Base-by-base conservation (phyloP, 2,329 filamentous ascomycete genomes). In the Hymenotorrendiella dingleyae region DNA sequence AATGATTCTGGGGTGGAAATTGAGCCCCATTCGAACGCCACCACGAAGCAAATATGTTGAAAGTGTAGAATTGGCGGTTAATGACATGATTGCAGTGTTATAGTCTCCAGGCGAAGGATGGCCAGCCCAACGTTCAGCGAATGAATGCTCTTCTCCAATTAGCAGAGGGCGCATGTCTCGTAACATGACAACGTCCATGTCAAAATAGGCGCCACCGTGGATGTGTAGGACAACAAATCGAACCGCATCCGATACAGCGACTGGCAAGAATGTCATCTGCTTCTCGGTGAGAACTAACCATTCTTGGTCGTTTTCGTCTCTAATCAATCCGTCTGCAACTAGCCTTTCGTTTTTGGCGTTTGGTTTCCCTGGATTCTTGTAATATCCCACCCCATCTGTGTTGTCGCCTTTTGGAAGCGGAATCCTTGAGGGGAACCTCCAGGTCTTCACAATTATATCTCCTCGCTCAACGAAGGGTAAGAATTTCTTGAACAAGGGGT, bases 251-350 rank as follows among this genome's bases (percentile, higher is more conserved):
- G 72, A 74, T 26, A 76, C 71, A n/a, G 72, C 72, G 7, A 75
- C 72, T 0, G 72, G 72, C n/a, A 76, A 63, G 57, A 75, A 76
- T 1, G 72, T 74, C 70, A 74, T 74, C 53, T 75, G 72, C 55
- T 73, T 74, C 21, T 70, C 66, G 0, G 70, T 71, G 36, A 76
- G 61, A 9, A 71, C 69, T 8, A 76, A 62, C 71, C 71, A 76
- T 47, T 74, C 70, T 45, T 73, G 70, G 16, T 69, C 70, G 27
- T 63, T 57, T 22, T 61, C 63, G 54, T 74, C 70, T 36, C 72
- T 64, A 28, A 74, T 60, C 26, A 75, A 67, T 39, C 72, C 72
- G 47, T 76, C 72, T 3, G 68, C 72, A 8, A 76, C 65, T 11
- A 63, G 58, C 34, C 54, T 52, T 38, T 62, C 60, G 20, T 56